Percentiles rank a stretch among this genome's conserved stretches.
These are phyloP conservation scores for Cryptosporidium parvum DNA, from an alignment of 169 alveolate species.

Conservation along the genomic window DNA sequence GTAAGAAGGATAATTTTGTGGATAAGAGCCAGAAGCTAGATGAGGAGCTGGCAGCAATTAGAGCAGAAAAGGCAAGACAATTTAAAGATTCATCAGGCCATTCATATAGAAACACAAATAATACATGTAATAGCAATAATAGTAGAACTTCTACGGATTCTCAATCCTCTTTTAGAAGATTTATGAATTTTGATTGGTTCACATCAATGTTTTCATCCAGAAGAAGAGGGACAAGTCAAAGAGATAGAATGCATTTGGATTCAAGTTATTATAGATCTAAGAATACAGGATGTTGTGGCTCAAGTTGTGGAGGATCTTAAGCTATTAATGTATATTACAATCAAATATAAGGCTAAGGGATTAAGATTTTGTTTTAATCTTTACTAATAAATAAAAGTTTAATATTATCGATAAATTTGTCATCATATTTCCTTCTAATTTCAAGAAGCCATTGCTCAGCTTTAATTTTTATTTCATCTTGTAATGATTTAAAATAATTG, in stretches of 20 bases:
- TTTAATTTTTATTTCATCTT: conserved; percentile 23
- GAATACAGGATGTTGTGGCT: conserved; percentile 63
- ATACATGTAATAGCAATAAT: not conserved
- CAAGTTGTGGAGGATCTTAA: conserved; percentile 36
- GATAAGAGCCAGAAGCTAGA: conserved; percentile 45
- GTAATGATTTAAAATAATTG: conserved; percentile 1
- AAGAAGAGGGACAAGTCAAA: conserved; percentile 44
- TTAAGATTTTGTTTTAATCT: conserved; percentile 10
- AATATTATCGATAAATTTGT: conserved; percentile 35
- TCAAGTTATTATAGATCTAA: conserved; percentile 71
- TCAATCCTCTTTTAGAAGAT: conserved; percentile 40
- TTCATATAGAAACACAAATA: not conserved
- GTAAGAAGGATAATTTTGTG: conserved; percentile 25
- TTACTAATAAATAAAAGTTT: conserved; percentile 40
- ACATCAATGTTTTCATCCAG: conserved; percentile 69
- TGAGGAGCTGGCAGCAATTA: conserved; percentile 57
- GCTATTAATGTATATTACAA: not conserved
- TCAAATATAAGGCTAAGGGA: not conserved
- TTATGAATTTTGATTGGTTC: conserved; percentile 66
- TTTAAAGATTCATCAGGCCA: conserved; percentile 15
- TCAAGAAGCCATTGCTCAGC: conserved; percentile 22
- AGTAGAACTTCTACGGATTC: not conserved
- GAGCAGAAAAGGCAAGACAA: conserved; percentile 64
- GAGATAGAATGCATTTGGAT: conserved; percentile 50
- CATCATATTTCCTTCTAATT: not conserved